Evolutionary conservation across 2,329 filamentous ascomycete species (phyloP).

Genomic region (Blumeria hordei): DNA sequence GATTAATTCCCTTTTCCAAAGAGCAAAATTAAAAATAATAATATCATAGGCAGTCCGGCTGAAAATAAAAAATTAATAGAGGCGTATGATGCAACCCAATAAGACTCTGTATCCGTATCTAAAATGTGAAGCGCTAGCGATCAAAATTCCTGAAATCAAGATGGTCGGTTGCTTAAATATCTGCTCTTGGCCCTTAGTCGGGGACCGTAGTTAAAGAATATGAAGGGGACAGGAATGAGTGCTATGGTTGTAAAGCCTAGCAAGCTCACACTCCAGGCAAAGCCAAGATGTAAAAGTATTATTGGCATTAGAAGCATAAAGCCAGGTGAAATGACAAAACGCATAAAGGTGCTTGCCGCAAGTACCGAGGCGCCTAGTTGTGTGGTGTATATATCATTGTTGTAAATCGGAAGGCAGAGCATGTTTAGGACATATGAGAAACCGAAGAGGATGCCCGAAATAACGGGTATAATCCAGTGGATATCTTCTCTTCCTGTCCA

Average conservation of each 20-base stretch:
- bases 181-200: constrained; percentile 2
- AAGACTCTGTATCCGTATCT: too few species aligned
- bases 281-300: constrained; percentile 16
- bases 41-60: too few species aligned
- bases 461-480: constrained; percentile 4
- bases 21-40: too few species aligned
- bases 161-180: background rate
- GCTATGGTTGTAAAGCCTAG: constrained; percentile 19
- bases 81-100: too few species aligned
- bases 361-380: constrained; percentile 3
- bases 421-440: constrained; percentile 4
- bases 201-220: constrained; percentile 17
- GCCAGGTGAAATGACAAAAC: constrained; percentile 3
- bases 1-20: too few species aligned
- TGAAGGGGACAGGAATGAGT: constrained; percentile 19
- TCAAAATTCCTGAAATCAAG: too few species aligned
- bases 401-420: constrained; percentile 5
- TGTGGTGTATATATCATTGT: constrained; percentile 4
- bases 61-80: too few species aligned
- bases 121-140: too few species aligned
- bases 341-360: constrained; percentile 3
- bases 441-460: constrained; percentile 4
- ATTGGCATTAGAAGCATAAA: constrained; percentile 8
- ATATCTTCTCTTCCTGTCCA: constrained; percentile 3
- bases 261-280: constrained; percentile 18